These are phyloP conservation scores for Ophiocytium majus DNA, from an alignment of 352 stramenopile genomes.

Conservation along the genomic window DNA sequence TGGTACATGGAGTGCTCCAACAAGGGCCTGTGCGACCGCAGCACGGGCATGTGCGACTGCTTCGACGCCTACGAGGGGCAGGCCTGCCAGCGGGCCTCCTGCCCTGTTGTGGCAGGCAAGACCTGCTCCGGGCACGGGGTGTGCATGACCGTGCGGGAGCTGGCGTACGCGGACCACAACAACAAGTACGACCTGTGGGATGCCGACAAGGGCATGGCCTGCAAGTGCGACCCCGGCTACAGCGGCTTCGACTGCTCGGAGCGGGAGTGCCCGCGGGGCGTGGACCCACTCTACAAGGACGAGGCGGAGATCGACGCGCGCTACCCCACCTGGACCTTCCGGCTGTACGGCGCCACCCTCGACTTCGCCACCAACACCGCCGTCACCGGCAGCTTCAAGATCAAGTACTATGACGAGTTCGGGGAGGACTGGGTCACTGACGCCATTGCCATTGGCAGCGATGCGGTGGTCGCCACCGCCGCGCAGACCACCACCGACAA, in stretches of 20 bases:
- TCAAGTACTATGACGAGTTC: constrained; percentile 56
- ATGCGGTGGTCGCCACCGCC: background rate
- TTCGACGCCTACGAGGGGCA: constrained; percentile 82
- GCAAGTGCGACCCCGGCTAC: constrained; percentile 57
- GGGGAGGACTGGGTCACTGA: constrained; percentile 58
- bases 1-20: constrained; percentile 90
- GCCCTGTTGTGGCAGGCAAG: constrained; percentile 34
- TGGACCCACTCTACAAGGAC: constrained; percentile 60
- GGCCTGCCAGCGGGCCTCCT: constrained; percentile 70
- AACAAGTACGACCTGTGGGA: constrained; percentile 61
- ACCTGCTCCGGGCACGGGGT: constrained; percentile 59
- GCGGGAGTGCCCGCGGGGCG: constrained; percentile 53
- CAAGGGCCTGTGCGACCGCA: constrained; percentile 82
- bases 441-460: constrained; percentile 32
- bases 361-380: background rate
- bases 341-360: constrained; percentile 31
- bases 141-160: constrained; percentile 59
- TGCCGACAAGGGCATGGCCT: constrained; percentile 55
- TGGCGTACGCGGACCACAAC: constrained; percentile 48
- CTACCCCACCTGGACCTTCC: constrained; percentile 48
- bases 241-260: constrained; percentile 54
- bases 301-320: constrained; percentile 48
- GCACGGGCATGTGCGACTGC: constrained; percentile 73
- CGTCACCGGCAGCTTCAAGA: constrained; percentile 32
- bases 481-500: constrained; percentile 49